phyloP scores from a whole-genome alignment of 2,329 filamentous ascomycete genomes.

The Nemania sp. region DNA sequence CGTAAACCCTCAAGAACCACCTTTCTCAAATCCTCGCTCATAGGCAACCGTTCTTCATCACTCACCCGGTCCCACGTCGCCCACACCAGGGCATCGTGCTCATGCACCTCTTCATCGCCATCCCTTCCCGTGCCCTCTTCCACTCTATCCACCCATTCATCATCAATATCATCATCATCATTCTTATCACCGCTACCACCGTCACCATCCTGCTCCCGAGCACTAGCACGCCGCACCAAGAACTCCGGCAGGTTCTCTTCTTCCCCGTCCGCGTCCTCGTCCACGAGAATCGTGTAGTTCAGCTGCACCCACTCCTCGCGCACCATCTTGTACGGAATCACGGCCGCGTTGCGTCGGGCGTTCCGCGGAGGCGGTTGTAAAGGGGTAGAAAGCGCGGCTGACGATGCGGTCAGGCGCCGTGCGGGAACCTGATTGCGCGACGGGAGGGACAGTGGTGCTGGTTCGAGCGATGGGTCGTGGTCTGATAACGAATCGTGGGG shows the following conservation, averaged over 20 bases:
- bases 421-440: not conserved
- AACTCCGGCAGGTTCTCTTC: constrained; percentile 32
- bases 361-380: not conserved
- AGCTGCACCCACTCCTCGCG: constrained; percentile 31
- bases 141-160: too few relatives aligned
- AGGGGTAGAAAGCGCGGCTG: not conserved
- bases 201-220: not conserved
- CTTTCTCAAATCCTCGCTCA: constrained; percentile 20
- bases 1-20: constrained; percentile 15
- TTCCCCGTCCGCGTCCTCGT: constrained; percentile 35
- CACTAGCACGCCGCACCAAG: not conserved
- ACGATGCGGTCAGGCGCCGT: not conserved
- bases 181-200: not conserved
- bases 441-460: constrained; percentile 18
- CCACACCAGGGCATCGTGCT: constrained; percentile 22
- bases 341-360: constrained; percentile 11
- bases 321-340: constrained; percentile 17
- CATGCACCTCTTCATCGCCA: not conserved
- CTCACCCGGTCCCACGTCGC: constrained; percentile 10
- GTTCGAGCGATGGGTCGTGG: constrained; percentile 19
- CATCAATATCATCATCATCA: not conserved
- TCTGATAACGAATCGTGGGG: not conserved
- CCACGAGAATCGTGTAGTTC: constrained; percentile 36
- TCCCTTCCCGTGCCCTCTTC: not conserved
- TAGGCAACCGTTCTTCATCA: constrained; percentile 1